Base-by-base conservation (phyloP, 2,329 filamentous ascomycete species). In the Colletotrichum camelliae region DNA sequence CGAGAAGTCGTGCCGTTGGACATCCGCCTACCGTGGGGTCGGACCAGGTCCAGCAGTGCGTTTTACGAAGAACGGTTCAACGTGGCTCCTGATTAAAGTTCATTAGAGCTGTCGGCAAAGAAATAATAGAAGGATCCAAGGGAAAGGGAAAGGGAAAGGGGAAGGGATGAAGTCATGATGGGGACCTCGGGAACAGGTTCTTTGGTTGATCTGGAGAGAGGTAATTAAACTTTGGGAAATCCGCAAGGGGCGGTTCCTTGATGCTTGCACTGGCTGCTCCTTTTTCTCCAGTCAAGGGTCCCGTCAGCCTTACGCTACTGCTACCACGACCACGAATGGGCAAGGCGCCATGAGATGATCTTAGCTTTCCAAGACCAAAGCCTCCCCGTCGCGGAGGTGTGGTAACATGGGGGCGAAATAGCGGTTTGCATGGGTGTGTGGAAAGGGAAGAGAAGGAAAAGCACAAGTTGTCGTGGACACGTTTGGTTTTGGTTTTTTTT, bases 301-400 rank as follows among this genome's bases (percentile, higher is more conserved):
- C 43, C 27, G 21, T 75, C 73, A 75, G 70, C 73, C 73, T 75
- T 72, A 75, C 27, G 55, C 73, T 57, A 37, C 39, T 75, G 64
- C 73, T 75, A 65, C 64, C 33, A 75, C 62, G 31, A 75, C 39
- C 39, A 48, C 39, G 18, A 48, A 48, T 35, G n/a, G 62, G 31
- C 57, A 43, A 67, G 43, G 69, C 73, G 21, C 31, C 69, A 29
- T 62, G 39, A 75, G 69, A 73, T 68, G 57, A 73, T 65, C 62
- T 64, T 65, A 31, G 70, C 62, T 68, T 57, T 33, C 55, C 33
- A 39, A 52, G 48, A 29, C 29, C 29, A 29, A 43, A 48, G 39
- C n/a, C 39, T 55, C 72, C 64, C 60, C 73, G 69, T 62, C 70
- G 39, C 57, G 64, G 64, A 62, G 43, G 43, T 73, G 64, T 67